Conservation (phyloP, 345 rosid genomes). For the Salix koriyanagi region DNA sequence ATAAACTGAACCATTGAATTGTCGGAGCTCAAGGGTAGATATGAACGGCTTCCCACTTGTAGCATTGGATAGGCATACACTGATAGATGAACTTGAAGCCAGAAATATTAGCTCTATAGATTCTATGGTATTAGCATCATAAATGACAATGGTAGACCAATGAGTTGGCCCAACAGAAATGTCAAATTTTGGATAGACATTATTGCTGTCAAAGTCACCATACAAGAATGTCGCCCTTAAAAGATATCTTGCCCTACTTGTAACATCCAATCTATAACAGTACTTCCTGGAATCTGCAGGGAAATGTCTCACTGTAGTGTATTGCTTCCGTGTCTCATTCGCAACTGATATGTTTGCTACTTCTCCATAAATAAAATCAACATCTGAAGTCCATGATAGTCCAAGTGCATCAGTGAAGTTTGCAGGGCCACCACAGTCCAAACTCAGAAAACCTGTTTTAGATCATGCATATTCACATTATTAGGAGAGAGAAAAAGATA, state of each 20-base stretch:
- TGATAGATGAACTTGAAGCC: slow-evolving; percentile 59
- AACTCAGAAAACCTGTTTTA: slow-evolving; percentile 82
- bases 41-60: slow-evolving; percentile 96
- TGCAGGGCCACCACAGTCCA: slow-evolving; percentile 79
- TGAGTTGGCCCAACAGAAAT: slow-evolving; percentile 83
- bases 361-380: slow-evolving; percentile 58
- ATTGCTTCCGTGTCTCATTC: slow-evolving; percentile 72
- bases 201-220: slow-evolving; percentile 80
- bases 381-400: slow-evolving; percentile 74
- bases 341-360: slow-evolving; percentile 46
- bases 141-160: slow-evolving; percentile 88
- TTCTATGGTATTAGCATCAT: slow-evolving; percentile 68
- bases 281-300: slow-evolving; percentile 91
- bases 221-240: slow-evolving; percentile 94
- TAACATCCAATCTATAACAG: slow-evolving; percentile 71
- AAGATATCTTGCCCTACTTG: slow-evolving; percentile 73
- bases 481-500: neutral
- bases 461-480: neutral
- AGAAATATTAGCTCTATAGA: slow-evolving; percentile 73
- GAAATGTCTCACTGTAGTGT: slow-evolving; percentile 75
- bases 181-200: slow-evolving; percentile 91
- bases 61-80: slow-evolving; percentile 92
- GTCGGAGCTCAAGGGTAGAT: slow-evolving; percentile 96
- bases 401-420: slow-evolving; percentile 78
- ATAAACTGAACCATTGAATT: slow-evolving; percentile 85